phyloP scores from a whole-genome alignment of 176 grass and related monocot genomes.

The Cenchrus fungigraminus region DNA sequence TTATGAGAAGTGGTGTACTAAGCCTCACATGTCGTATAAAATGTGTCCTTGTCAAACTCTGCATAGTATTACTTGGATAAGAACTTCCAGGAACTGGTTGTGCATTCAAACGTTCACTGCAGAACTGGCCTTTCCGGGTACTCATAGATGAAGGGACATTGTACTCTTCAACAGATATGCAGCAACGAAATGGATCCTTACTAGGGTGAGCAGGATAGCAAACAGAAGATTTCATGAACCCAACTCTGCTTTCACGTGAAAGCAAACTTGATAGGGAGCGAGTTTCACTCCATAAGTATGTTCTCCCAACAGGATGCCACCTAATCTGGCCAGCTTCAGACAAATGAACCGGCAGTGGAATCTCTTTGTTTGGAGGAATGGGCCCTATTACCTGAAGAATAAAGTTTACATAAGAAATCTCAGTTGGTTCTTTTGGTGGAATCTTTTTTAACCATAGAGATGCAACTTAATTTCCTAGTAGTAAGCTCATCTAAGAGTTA shows the following conservation, averaged over 20 bases:
- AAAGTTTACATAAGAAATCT: conserved; percentile 43
- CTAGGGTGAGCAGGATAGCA: conserved; percentile 94
- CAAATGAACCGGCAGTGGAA: conserved; percentile 92
- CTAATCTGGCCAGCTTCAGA: conserved; percentile 90
- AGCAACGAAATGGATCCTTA: conserved; percentile 94
- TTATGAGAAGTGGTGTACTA: conserved; percentile 81
- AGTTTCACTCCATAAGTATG: conserved; percentile 90
- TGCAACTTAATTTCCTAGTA: conserved; percentile 5
- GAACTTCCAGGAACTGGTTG: conserved; percentile 34
- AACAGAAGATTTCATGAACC: conserved; percentile 94
- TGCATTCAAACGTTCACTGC: conserved; percentile 46
- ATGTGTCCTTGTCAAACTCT: conserved; percentile 57
- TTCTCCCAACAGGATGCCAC: conserved; percentile 88
- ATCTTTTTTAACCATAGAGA: conserved; percentile 2
- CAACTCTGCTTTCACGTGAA: conserved; percentile 81
- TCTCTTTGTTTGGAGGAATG: conserved; percentile 78
- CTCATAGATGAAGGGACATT: conserved; percentile 54
- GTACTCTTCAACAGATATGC: conserved; percentile 91
- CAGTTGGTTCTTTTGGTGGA: not conserved
- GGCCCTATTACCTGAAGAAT: conserved; percentile 80
- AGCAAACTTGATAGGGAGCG: conserved; percentile 86
- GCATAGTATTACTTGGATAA: conserved; percentile 48
- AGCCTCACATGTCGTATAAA: conserved; percentile 83
- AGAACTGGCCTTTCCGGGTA: conserved; percentile 45
- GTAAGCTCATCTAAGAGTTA: conserved; percentile 17